Evolutionary conservation across 2,329 filamentous ascomycete genomes (phyloP).

Genomic region (Fusarium ambrosium): DNA sequence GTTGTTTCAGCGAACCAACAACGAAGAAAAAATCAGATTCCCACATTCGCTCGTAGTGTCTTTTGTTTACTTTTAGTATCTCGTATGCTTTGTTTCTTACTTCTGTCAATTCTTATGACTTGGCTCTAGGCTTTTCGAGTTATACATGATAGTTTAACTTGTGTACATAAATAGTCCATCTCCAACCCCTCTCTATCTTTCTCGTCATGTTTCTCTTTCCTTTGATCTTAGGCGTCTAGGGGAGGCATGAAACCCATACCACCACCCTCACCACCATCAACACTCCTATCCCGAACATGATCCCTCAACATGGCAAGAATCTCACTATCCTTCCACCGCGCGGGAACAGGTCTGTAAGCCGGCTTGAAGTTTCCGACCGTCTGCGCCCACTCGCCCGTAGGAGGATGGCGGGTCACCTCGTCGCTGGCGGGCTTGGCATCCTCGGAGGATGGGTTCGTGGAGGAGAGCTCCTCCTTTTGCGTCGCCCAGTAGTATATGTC

Average conservation of each 20-base stretch:
- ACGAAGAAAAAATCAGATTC: background rate
- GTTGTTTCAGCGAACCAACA: background rate
- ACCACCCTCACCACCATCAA: constrained; percentile 54
- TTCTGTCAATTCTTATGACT: constrained; percentile 1
- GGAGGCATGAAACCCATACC: constrained; percentile 72
- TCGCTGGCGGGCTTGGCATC: constrained; percentile 45
- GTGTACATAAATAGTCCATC: constrained; percentile 29
- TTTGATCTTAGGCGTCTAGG: constrained; percentile 48
- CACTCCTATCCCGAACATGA: constrained; percentile 78
- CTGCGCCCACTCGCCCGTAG: constrained; percentile 91
- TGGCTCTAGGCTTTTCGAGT: constrained; percentile 13
- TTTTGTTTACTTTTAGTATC: constrained; percentile 8
- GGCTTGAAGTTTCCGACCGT: constrained; percentile 95
- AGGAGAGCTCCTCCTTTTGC: constrained; percentile 73
- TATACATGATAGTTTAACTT: constrained; percentile 28
- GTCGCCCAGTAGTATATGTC: constrained; percentile 99
- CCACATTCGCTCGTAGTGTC: constrained; percentile 1
- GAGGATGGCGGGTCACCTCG: constrained; percentile 53
- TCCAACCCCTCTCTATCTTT: constrained; percentile 2
- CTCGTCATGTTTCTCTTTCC: background rate
- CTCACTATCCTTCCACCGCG: constrained; percentile 86
- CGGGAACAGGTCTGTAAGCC: constrained; percentile 90
- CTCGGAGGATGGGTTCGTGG: constrained; percentile 51
- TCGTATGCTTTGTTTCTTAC: background rate
- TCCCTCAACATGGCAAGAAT: constrained; percentile 80